Evolutionary conservation across 495 filamentous ascomycete species (phyloP), one percentile per base, ranked within the genome.

Genomic region (Saxophila tyrrhenica): DNA sequence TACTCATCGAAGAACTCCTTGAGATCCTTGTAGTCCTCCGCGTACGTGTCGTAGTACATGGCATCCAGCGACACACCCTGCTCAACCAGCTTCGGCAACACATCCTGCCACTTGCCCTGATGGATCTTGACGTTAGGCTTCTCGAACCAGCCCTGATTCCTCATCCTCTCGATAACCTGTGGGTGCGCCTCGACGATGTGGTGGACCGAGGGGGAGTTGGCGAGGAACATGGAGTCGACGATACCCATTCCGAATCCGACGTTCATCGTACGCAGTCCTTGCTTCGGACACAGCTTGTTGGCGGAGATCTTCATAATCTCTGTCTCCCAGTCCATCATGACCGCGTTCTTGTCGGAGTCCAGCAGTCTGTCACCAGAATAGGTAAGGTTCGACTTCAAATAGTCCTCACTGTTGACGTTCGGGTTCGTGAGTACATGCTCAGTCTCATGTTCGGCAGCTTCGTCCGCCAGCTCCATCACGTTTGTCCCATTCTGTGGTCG

Each of bases 261-360:
- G 62, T 98, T 97, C 15, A 98, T 77, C 1, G 95, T 79, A 7
- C 83, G 75, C 51, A 86, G 75, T 0, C 81, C 84, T 0, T 75
- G 51, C 0, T 68, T 62, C 0, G 82, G 79, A 19, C 82, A 68
- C 1, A 90, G 71, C 21, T 78, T 70, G 46, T 77, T 75, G 23
- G 89, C 88, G 35, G 82, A 86, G 24, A 77, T 75, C 51, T 77
- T 75, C 92, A 98, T 98, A 52, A 97, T 89, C 32, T 81, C 78
- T 0, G 83, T 83, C 69, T 98, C 92, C 92, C 92, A 98, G 24
- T 84, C 75, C 92, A 98, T 87, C 92, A 98, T 98, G 0, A 98
- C 88, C 24, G 89, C 88, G 64, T 98, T 98, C 5, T 77, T 75
- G 47, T 83, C 79, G 2, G 74, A 73, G 59, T 98, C 92, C 0